phyloP scores from a whole-genome alignment of 305 asterid species.

The Fraxinus platypoda region DNA sequence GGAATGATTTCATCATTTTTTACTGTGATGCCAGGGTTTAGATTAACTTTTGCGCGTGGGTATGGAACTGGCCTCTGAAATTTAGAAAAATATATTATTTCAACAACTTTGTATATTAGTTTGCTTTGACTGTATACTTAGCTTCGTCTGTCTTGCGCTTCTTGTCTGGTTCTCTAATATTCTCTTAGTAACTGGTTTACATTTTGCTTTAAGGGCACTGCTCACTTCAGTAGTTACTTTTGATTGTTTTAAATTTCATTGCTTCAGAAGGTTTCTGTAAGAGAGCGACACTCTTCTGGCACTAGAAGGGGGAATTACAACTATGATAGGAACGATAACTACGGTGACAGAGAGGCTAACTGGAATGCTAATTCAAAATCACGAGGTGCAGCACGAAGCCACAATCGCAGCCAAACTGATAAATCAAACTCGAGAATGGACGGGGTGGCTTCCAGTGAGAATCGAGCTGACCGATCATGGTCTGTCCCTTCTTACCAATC shows the following conservation, averaged over 20 bases:
- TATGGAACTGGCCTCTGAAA: conserved; percentile 10
- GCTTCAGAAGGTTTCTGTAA: conserved; percentile 60
- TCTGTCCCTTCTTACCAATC: conserved; percentile 53
- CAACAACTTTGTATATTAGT: conserved; percentile 1
- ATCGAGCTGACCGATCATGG: conserved; percentile 66
- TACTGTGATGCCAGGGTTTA: conserved; percentile 16
- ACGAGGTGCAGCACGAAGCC: conserved; percentile 60
- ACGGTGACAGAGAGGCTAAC: conserved; percentile 69
- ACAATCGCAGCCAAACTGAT: conserved; percentile 65
- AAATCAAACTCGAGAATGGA: conserved; percentile 64
- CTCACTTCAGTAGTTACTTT: neutral
- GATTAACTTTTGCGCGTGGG: conserved; percentile 7
- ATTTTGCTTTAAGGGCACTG: conserved; percentile 3
- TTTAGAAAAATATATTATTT: conserved; percentile 1
- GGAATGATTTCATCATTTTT: conserved; percentile 2
- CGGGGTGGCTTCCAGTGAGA: conserved; percentile 51
- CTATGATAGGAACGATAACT: conserved; percentile 68
- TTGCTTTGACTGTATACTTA: conserved; percentile 15
- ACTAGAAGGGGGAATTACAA: conserved; percentile 72
- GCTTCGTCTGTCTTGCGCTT: neutral
- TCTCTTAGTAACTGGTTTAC: neutral
- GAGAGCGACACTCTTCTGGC: conserved; percentile 75
- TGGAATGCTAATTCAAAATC: conserved; percentile 72
- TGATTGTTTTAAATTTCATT: conserved; percentile 32
- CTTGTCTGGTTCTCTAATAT: neutral